phyloP scores from a whole-genome alignment of 2,329 filamentous ascomycete genomes.

The Elsinoe arachidis region DNA sequence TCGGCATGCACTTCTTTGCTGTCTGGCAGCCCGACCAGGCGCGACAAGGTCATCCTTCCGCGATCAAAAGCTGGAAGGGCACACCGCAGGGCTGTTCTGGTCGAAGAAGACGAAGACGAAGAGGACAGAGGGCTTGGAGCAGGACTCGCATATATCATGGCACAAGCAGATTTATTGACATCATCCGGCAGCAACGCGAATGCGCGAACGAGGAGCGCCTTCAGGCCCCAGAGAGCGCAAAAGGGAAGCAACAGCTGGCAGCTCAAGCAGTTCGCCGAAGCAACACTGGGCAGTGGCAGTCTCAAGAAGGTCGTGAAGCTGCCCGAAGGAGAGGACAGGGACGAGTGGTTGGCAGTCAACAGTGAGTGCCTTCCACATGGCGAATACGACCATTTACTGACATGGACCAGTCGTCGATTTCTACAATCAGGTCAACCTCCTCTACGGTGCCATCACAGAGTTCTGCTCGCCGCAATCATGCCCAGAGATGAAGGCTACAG shows the following conservation, averaged over 20 bases:
- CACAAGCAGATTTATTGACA: conserved; percentile 30
- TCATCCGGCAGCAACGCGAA: conserved; percentile 34
- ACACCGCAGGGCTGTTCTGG: conserved; percentile 12
- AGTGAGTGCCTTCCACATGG: conserved; percentile 46
- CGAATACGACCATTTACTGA: background rate
- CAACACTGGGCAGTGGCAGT: conserved; percentile 88
- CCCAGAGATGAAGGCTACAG: conserved; percentile 99
- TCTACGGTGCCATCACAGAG: conserved; percentile 97
- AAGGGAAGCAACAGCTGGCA: conserved; percentile 90
- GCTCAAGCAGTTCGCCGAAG: conserved; percentile 94
- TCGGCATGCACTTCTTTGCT: conserved; percentile 8
- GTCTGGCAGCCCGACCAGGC: conserved; percentile 11
- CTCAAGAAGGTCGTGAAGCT: conserved; percentile 93
- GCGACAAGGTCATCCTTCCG: conserved; percentile 12
- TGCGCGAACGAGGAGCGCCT: conserved; percentile 75
- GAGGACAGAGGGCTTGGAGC: conserved; percentile 20
- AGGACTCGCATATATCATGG: conserved; percentile 19
- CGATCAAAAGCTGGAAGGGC: conserved; percentile 1
- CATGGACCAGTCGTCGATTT: conserved; percentile 78
- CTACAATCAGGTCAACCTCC: conserved; percentile 98
- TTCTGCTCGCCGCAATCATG: conserved; percentile 97
- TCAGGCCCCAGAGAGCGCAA: conserved; percentile 74
- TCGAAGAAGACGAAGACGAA: conserved; percentile 4
- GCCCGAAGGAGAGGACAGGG: conserved; percentile 92
- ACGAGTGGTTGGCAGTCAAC: conserved; percentile 97